Percentiles rank a stretch among this genome's conserved stretches.
Evolutionary conservation across 1,284 basidiomycete genomes (phyloP).

Genomic region (Caloboletus inedulis): DNA sequence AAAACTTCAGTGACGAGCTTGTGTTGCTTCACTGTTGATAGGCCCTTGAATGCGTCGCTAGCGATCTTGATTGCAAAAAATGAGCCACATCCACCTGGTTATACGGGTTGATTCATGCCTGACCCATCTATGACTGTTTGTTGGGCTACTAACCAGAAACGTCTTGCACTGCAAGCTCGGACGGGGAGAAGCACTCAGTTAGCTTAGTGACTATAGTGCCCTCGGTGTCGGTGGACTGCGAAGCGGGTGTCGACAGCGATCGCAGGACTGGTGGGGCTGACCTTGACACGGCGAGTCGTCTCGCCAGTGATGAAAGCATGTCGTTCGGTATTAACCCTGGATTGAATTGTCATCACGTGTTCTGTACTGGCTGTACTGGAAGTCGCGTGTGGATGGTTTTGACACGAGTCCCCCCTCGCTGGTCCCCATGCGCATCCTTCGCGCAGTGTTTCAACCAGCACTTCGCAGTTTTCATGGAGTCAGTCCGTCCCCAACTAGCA

Average conservation of each 20-base stretch:
- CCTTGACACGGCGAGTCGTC: slow-evolving; percentile 23
- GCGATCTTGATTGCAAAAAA: slow-evolving; percentile 95
- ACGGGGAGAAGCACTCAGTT: slow-evolving; percentile 68
- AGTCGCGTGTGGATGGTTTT: background rate
- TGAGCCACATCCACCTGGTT: slow-evolving; percentile 86
- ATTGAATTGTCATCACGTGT: slow-evolving; percentile 20
- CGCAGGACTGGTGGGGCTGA: slow-evolving; percentile 12
- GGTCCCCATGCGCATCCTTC: slow-evolving; percentile 20
- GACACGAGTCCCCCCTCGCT: background rate
- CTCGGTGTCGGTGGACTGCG: slow-evolving; percentile 20
- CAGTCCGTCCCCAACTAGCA: slow-evolving; percentile 1
- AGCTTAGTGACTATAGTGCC: slow-evolving; percentile 71
- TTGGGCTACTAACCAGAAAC: slow-evolving; percentile 66
- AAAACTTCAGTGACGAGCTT: slow-evolving; percentile 84
- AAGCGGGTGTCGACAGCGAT: slow-evolving; percentile 23
- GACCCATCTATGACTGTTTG: background rate
- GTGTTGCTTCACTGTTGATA: slow-evolving; percentile 92
- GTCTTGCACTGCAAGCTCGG: slow-evolving; percentile 80
- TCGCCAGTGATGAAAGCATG: slow-evolving; percentile 28
- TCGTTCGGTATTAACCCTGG: background rate
- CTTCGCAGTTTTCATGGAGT: slow-evolving; percentile 8
- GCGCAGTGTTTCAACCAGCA: slow-evolving; percentile 21
- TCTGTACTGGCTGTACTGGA: background rate
- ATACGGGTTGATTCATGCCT: slow-evolving; percentile 1
- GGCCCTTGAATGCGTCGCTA: slow-evolving; percentile 80